Base-by-base conservation (phyloP, 192 early-diverging fungal genomes). In the Podila horticola region DNA sequence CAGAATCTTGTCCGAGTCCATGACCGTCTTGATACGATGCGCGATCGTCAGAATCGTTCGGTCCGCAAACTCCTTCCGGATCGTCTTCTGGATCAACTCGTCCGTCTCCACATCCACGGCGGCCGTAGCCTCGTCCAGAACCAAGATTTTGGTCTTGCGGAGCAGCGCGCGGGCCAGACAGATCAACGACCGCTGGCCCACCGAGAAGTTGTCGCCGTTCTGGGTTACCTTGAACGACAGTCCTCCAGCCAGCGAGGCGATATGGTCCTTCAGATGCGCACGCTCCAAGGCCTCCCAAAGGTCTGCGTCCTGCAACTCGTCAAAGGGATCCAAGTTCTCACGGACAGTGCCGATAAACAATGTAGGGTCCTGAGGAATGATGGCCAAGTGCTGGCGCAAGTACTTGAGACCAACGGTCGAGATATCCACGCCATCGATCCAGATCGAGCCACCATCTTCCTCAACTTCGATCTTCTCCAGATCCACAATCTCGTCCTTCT, bases 331-430 rank as follows among this genome's bases (percentile, higher is more conserved):
- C 59, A 91, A 58, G 41, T 91, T 91, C 45, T 79, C 85, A 70
- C 70, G 88, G 70, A 82, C 89, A 63, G 73, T 87, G 6, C 91
- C 92, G 3, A 66, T 93, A 91, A 95, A 93, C 52, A 93, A 76
- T 2, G 93, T 89, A 2, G 95, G 95, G 41, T 97, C 96, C 74
- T 97, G 96, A 22, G 96, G 95, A 62, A 97, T 95, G 34, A 97
- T 93, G 2, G 94, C 92, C 55, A 97, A 71, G 48, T 86, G 85
- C 38, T 87, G 84, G 19, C 96, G 89, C 67, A 97, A 75, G 48
- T 94, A 89, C 66, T 92, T 85, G 62, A 97, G 64, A 3, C 89
- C 90, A 29, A 96, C 69, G 0, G 64, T 84, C 3, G 86, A 74
- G 41, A 96, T 93, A 71, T 96, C 91, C 36, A 95, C 69, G 30